These are phyloP conservation scores for Erysimum cheiranthoides DNA, from an alignment of 345 rosid species.

Conservation along the genomic window DNA sequence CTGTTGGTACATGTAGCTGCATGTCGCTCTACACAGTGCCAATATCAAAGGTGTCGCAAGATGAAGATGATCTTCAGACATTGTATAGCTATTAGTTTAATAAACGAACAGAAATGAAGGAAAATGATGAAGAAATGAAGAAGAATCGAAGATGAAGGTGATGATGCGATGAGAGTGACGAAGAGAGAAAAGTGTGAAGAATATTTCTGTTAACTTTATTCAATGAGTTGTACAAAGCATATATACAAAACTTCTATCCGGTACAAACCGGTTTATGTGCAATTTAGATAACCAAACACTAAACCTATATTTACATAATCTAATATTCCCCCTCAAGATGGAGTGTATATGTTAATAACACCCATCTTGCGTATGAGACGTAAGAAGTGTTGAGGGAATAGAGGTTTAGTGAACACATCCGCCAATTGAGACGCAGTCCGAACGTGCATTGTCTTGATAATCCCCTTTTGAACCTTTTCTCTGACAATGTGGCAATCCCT, in stretches of 20 bases:
- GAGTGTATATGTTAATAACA: not conserved
- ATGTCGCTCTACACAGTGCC: slow-evolving; percentile 73
- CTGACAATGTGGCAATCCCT: not conserved
- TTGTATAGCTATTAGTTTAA: too few species aligned
- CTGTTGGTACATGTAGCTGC: slow-evolving; percentile 76
- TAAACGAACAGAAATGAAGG: too few species aligned
- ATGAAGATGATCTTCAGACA: slow-evolving; percentile 76
- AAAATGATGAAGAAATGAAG: too few species aligned
- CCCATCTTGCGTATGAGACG: not conserved
- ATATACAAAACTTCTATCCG: too few species aligned
- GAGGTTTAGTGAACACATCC: not conserved
- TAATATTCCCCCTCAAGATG: not conserved
- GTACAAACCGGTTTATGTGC: not conserved
- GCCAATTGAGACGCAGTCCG: not conserved
- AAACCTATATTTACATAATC: not conserved
- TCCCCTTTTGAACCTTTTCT: not conserved
- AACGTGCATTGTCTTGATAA: not conserved
- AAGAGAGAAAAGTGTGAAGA: too few species aligned
- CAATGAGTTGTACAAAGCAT: too few species aligned
- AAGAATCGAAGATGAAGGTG: too few species aligned
- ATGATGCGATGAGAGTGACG: too few species aligned
- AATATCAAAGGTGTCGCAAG: slow-evolving; percentile 67
- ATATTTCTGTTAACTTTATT: too few species aligned
- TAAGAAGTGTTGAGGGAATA: too few species aligned
- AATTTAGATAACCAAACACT: not conserved